These are phyloP conservation scores for Neocucurbitaria cava DNA, from an alignment of 2,329 filamentous ascomycete species.

Conservation along the genomic window DNA sequence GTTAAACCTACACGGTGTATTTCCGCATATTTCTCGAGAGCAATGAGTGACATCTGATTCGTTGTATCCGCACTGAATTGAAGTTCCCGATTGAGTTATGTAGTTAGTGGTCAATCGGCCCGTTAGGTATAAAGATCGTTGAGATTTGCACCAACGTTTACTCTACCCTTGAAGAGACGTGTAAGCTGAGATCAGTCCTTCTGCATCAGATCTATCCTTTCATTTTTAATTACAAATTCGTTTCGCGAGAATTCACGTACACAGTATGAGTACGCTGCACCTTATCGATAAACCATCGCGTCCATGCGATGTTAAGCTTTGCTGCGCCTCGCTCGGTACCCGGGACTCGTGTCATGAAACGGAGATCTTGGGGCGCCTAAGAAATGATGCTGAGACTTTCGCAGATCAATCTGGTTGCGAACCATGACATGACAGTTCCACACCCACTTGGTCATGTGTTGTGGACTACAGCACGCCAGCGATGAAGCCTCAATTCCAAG, in stretches of 20 bases:
- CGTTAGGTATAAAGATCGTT: too few species aligned
- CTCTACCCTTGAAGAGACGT: too few species aligned
- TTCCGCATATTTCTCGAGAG: too few species aligned
- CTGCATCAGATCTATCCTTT: too few species aligned
- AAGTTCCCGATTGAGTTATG: too few species aligned
- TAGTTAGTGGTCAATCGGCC: too few species aligned
- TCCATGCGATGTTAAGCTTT: not conserved
- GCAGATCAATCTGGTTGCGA: not conserved
- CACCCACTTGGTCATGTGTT: slow-evolving; percentile 1
- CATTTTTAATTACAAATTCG: too few species aligned
- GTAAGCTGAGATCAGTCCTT: too few species aligned
- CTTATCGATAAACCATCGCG: slow-evolving; percentile 2
- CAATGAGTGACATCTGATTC: not conserved
- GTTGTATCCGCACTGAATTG: too few species aligned
- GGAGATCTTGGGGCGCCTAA: slow-evolving; percentile 14
- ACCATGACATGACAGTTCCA: not conserved
- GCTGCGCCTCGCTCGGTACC: slow-evolving; percentile 27
- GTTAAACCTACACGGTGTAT: too few species aligned
- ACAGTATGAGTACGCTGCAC: too few species aligned
- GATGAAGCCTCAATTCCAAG: slow-evolving; percentile 8
- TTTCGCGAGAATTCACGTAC: not conserved
- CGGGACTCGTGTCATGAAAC: slow-evolving; percentile 5
- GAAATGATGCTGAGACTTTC: not conserved
- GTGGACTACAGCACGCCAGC: not conserved
- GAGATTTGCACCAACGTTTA: too few species aligned